Evolutionary conservation across 768 basidiomycete genomes (phyloP).

Genomic region (Tulasnella calospora): DNA sequence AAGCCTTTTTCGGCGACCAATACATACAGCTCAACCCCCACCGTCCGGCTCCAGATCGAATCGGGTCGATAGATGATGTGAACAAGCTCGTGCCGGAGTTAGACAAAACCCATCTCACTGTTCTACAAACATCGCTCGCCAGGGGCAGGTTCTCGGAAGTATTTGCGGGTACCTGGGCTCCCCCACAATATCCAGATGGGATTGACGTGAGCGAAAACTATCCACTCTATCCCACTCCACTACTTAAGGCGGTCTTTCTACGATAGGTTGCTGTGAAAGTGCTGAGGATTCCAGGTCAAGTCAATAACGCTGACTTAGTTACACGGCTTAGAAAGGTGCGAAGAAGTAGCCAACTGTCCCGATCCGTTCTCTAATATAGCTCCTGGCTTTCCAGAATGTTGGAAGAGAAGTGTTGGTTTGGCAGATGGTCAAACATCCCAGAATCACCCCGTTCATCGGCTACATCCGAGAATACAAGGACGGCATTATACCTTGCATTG

Average conservation of each 20-base stretch:
- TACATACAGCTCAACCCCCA: background rate
- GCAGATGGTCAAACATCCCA: background rate
- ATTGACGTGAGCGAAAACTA: background rate
- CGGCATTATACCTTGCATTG: background rate
- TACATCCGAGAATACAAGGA: background rate
- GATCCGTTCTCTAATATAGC: background rate
- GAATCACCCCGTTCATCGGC: background rate
- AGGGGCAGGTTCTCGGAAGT: background rate
- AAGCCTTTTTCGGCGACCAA: no score
- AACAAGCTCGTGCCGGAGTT: background rate
- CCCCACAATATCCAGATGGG: background rate
- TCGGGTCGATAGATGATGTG: background rate
- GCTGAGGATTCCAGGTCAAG: background rate
- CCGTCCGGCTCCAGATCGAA: background rate
- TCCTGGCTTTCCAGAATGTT: background rate
- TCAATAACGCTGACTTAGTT: background rate
- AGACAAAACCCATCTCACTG: background rate
- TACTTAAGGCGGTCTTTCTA: background rate
- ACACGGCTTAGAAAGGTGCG: background rate
- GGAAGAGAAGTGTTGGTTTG: background rate
- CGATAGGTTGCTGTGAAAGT: background rate
- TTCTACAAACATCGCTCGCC: background rate
- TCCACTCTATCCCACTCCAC: background rate
- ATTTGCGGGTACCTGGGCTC: background rate
- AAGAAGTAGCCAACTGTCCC: background rate